Base-by-base conservation (phyloP, 2,329 filamentous ascomycete genomes). In the Claviceps pusilla region DNA sequence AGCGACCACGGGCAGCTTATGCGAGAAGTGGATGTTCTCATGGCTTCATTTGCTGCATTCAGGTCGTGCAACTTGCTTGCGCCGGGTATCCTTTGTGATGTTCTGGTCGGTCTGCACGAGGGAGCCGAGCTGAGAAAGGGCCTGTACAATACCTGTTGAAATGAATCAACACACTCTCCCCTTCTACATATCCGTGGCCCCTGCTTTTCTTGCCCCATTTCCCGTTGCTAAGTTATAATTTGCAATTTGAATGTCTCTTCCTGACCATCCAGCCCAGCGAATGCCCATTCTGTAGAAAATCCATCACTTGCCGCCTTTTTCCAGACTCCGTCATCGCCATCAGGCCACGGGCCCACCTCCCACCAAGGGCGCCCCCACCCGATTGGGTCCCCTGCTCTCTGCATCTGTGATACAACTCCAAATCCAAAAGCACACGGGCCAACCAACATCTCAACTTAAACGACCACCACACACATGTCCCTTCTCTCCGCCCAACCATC, bases 261-360 rank as follows among this genome's bases (percentile, higher is more conserved):
- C 33, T 35, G 7, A 43, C 41, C 41, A 43, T 9, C 3, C 41
- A n/a, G 9, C 33, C 48, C 48, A 35, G 37, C 11, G 35, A 28
- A 29, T 43, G 49, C 10, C 24, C 24, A 24, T 24, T 24, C 5
- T 33, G 39, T 29, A 24, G 5, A 19, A 33, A 50, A 46, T 12
- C 16, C 39, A 6, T 12, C 19, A 19, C 41, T 4, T 43, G n/a
- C 39, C 39, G 39, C 6, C 5, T 37, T 19, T 31, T 37, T 29
- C 3, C 24, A 24, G 3, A 9, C 31, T 47, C n/a, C 12, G 6
- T 10, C 3, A 37, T 43, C 10, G 14, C 46, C 41, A 39, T 37
- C 46, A 53, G 45, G 46, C n/a, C 52, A 53, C n/a, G 45, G 37
- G 37, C 37, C 52, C 46, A 48, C 52, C 37, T 49, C 24, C 46